Conservation (phyloP, 2,329 filamentous ascomycete species). For the Macrophomina phaseolina region DNA sequence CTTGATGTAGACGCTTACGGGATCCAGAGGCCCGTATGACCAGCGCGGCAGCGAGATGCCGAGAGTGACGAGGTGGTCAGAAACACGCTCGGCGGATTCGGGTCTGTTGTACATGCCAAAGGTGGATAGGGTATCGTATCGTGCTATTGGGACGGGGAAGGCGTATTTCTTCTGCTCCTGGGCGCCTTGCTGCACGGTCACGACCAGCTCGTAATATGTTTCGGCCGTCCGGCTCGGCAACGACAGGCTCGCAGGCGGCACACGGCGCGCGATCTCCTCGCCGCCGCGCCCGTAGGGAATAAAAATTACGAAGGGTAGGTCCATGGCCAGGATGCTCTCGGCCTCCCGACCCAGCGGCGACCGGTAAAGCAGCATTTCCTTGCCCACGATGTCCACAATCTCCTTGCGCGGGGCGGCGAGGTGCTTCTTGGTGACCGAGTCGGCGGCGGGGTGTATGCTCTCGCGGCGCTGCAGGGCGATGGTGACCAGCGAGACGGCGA, state of each 20-base stretch:
- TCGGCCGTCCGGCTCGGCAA: constrained; percentile 92
- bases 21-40: constrained; percentile 95
- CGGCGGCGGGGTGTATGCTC: constrained; percentile 94
- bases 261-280: constrained; percentile 85
- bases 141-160: constrained; percentile 86
- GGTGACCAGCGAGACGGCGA: constrained; percentile 88
- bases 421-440: constrained; percentile 91
- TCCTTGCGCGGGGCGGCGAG: constrained; percentile 89
- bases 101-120: constrained; percentile 99
- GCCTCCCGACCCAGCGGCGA: constrained; percentile 83
- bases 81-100: constrained; percentile 82
- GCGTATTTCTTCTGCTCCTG: constrained; percentile 86
- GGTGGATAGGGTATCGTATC: constrained; percentile 96
- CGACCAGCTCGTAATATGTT: constrained; percentile 95
- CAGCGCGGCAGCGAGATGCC: constrained; percentile 91
- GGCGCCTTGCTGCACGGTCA: constrained; percentile 90
- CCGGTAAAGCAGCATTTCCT: constrained; percentile 90
- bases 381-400: constrained; percentile 89
- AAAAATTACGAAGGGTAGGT: constrained; percentile 95
- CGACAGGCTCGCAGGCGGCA: constrained; percentile 90
- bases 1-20: constrained; percentile 95
- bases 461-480: constrained; percentile 93
- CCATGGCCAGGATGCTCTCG: constrained; percentile 92
- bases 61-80: constrained; percentile 89
- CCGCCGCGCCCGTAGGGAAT: constrained; percentile 93